Evolutionary conservation across 208 protist species (phyloP).

Genomic region (Leishmania major): DNA sequence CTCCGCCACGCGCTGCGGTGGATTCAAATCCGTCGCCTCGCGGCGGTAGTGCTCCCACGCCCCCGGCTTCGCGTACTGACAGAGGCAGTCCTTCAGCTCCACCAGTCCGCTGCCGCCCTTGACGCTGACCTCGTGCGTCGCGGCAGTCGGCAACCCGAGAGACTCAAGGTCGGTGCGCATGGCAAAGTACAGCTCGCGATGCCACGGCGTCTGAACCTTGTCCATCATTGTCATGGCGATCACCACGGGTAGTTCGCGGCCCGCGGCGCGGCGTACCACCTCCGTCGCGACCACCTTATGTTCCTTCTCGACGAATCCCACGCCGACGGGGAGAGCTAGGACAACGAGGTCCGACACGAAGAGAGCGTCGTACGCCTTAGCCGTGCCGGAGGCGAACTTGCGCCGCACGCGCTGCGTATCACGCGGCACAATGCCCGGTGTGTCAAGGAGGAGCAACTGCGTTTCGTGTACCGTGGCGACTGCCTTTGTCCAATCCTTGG

Average conservation of each 20-base stretch:
- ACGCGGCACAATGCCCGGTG: slow-evolving; percentile 61
- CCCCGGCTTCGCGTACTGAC: slow-evolving; percentile 70
- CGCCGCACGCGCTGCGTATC: slow-evolving; percentile 55
- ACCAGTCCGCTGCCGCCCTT: slow-evolving; percentile 85
- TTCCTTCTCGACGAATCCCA: slow-evolving; percentile 87
- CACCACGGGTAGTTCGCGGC: slow-evolving; percentile 80
- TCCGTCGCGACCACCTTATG: slow-evolving; percentile 73
- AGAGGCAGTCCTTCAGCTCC: slow-evolving; percentile 89
- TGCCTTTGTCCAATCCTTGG: slow-evolving; percentile 80
- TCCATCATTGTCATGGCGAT: slow-evolving; percentile 92
- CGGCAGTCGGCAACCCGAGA: slow-evolving; percentile 63
- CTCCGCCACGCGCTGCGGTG: slow-evolving; percentile 81
- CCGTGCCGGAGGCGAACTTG: slow-evolving; percentile 52
- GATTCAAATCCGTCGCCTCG: slow-evolving; percentile 68
- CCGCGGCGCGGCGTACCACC: slow-evolving; percentile 69
- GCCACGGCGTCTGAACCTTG: slow-evolving; percentile 80
- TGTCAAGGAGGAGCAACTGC: slow-evolving; percentile 89
- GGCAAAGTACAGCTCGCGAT: slow-evolving; percentile 88
- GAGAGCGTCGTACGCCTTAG: slow-evolving; percentile 83
- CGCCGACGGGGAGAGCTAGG: slow-evolving; percentile 72
- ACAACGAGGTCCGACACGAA: slow-evolving; percentile 84
- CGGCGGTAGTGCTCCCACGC: slow-evolving; percentile 74
- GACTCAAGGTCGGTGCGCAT: slow-evolving; percentile 88
- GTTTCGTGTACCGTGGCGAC: slow-evolving; percentile 87
- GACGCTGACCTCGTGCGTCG: slow-evolving; percentile 80